Conservation (phyloP, 2,329 filamentous ascomycete genomes). For the Beauveria pseudobassiana region DNA sequence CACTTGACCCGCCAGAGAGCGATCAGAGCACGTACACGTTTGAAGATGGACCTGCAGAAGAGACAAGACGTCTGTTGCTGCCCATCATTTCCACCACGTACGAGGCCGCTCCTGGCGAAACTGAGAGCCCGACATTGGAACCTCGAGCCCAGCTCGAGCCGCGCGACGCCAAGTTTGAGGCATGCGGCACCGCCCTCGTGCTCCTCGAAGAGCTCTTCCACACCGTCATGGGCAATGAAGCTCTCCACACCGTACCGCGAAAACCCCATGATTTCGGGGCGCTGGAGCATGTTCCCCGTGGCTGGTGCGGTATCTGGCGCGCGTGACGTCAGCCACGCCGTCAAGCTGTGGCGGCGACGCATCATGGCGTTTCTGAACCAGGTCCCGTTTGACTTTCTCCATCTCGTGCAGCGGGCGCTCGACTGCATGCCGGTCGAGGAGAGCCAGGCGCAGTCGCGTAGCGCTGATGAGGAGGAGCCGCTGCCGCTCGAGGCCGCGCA, state of each 20-base stretch:
- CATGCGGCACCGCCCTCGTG: neutral
- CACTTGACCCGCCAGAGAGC: neutral
- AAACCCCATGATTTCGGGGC: slow-evolving; percentile 8
- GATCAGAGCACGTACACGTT: neutral
- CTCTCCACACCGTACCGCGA: neutral
- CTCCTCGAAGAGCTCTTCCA: neutral
- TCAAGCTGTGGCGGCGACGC: slow-evolving; percentile 26
- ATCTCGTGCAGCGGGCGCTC: slow-evolving; percentile 26
- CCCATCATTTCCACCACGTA: slow-evolving; percentile 9
- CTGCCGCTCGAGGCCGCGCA: slow-evolving; percentile 9
- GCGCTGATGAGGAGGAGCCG: neutral
- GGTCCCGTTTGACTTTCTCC: slow-evolving; percentile 25
- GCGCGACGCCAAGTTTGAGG: neutral
- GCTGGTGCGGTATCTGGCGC: slow-evolving; percentile 28
- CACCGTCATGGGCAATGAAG: neutral
- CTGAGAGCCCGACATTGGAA: slow-evolving; percentile 1
- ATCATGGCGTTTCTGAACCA: slow-evolving; percentile 35
- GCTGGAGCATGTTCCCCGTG: slow-evolving; percentile 24
- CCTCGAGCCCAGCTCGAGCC: slow-evolving; percentile 4
- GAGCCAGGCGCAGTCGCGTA: neutral
- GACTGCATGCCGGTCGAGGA: slow-evolving; percentile 13
- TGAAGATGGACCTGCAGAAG: slow-evolving; percentile 9
- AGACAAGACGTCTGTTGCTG: slow-evolving; percentile 8
- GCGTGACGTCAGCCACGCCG: slow-evolving; percentile 21
- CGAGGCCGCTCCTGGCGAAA: slow-evolving; percentile 6